These are phyloP conservation scores for Penicillium dipodomyicola DNA, from an alignment of 495 filamentous ascomycete genomes.

Conservation along the genomic window DNA sequence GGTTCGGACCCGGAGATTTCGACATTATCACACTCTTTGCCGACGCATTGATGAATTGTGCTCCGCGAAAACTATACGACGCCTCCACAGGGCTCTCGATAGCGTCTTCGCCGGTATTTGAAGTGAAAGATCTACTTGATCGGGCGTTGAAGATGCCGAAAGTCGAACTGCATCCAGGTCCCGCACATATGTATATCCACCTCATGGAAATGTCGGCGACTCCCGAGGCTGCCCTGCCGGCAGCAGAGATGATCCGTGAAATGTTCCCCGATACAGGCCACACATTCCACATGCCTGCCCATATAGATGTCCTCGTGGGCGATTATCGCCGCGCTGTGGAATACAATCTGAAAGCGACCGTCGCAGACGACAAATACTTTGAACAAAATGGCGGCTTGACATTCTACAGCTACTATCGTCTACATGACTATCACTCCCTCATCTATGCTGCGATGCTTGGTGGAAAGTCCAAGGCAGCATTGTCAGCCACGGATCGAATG, in stretches of 20 bases:
- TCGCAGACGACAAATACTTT: conserved; percentile 57
- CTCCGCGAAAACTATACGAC: conserved; percentile 60
- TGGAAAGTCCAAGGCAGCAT: conserved; percentile 49
- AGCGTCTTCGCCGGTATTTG: conserved; percentile 47
- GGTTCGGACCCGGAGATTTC: conserved; percentile 46
- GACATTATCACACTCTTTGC: conserved; percentile 57
- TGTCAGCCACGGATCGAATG: conserved; percentile 49
- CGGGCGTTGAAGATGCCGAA: conserved; percentile 38
- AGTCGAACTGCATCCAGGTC: conserved; percentile 51
- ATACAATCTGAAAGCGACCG: conserved; percentile 54
- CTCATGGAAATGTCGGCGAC: conserved; percentile 64
- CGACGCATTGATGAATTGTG: conserved; percentile 62
- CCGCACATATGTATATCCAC: conserved; percentile 65
- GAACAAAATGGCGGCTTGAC: conserved; percentile 45
- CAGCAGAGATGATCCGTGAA: conserved; percentile 55
- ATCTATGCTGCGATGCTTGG: conserved; percentile 68
- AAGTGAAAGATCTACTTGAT: conserved; percentile 53
- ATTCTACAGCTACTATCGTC: conserved; percentile 62
- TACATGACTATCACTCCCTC: conserved; percentile 60
- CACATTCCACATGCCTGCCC: conserved; percentile 64
- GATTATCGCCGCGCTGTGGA: conserved; percentile 58
- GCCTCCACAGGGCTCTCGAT: conserved; percentile 52
- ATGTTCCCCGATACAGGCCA: conserved; percentile 62
- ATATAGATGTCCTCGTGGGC: conserved; percentile 62
- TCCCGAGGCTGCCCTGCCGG: conserved; percentile 53